phyloP scores from a whole-genome alignment of 2,329 filamentous ascomycete species.

The Neofusicoccum laricinum region DNA sequence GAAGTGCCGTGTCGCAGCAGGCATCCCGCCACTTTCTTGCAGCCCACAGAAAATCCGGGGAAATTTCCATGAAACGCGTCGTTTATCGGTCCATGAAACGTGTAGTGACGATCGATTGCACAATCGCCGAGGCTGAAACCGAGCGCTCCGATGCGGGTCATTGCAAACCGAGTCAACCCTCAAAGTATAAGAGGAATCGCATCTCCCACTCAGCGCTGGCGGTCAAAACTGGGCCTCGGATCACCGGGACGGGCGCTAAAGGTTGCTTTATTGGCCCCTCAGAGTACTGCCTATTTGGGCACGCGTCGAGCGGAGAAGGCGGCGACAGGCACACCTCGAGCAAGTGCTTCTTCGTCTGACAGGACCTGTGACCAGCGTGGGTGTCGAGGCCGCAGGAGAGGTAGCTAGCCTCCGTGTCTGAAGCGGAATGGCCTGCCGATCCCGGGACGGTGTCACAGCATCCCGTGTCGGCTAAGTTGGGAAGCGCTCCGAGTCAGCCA shows the following conservation, averaged over 20 bases:
- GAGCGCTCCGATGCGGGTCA: not conserved
- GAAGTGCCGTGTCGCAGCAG: not conserved
- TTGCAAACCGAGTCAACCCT: not conserved
- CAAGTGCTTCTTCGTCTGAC: too few relatives aligned
- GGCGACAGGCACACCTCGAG: not conserved
- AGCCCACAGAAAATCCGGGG: not conserved
- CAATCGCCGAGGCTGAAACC: not conserved
- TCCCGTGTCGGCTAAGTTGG: not conserved
- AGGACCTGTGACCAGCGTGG: not conserved
- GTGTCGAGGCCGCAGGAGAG: not conserved
- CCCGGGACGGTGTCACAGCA: not conserved
- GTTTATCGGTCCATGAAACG: slow-evolving; percentile 1
- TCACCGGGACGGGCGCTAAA: not conserved
- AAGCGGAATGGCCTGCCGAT: slow-evolving; percentile 2
- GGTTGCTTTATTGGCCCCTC: not conserved
- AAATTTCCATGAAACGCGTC: not conserved
- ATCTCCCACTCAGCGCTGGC: too few relatives aligned
- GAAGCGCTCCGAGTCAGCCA: too few relatives aligned
- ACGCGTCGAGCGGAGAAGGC: not conserved
- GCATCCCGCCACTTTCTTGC: not conserved
- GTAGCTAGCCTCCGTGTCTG: not conserved
- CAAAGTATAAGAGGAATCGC: not conserved
- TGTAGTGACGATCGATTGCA: not conserved
- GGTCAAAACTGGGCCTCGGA: not conserved
- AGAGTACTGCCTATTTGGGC: not conserved